These are phyloP conservation scores for Tuber magnatum DNA, from an alignment of 495 filamentous ascomycete genomes.

Conservation along the genomic window DNA sequence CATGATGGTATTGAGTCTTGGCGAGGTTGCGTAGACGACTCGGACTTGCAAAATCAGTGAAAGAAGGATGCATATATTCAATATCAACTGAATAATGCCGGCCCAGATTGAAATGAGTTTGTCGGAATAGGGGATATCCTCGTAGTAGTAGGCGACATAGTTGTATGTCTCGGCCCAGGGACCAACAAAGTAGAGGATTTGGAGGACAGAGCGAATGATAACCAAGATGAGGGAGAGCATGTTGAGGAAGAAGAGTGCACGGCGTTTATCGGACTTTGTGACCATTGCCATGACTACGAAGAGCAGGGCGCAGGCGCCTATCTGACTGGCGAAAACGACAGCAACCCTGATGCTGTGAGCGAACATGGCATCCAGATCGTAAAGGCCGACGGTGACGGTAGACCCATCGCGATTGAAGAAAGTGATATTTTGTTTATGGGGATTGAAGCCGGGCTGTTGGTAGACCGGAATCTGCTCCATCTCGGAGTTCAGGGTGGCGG, in stretches of 20 bases:
- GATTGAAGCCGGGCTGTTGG: constrained; percentile 46
- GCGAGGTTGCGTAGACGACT: constrained; percentile 52
- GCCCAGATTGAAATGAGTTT: constrained; percentile 51
- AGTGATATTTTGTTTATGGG: constrained; percentile 54
- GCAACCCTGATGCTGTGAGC: constrained; percentile 48
- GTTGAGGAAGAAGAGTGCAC: constrained; percentile 61
- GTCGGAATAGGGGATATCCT: constrained; percentile 44
- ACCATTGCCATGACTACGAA: constrained; percentile 59
- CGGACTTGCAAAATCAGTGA: constrained; percentile 70
- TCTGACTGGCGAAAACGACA: constrained; percentile 65
- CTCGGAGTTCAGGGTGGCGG: background rate
- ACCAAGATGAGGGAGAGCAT: constrained; percentile 53
- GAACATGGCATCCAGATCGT: constrained; percentile 47
- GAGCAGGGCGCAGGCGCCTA: constrained; percentile 65
- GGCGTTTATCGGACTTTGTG: constrained; percentile 56
- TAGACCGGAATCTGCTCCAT: constrained; percentile 1
- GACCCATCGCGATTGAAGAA: constrained; percentile 50
- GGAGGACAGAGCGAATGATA: constrained; percentile 54
- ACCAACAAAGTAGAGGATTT: constrained; percentile 53
- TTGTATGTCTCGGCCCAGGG: constrained; percentile 53
- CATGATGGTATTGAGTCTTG: constrained; percentile 44
- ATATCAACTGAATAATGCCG: constrained; percentile 51
- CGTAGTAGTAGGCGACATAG: constrained; percentile 51
- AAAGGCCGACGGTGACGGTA: constrained; percentile 48
- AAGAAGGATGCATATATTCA: constrained; percentile 54